A percentile compares a stretch with the other conserved stretches of the same genome.
Conservation (phyloP, 2,329 filamentous ascomycete species). For the Monosporascus cannonballus region DNA sequence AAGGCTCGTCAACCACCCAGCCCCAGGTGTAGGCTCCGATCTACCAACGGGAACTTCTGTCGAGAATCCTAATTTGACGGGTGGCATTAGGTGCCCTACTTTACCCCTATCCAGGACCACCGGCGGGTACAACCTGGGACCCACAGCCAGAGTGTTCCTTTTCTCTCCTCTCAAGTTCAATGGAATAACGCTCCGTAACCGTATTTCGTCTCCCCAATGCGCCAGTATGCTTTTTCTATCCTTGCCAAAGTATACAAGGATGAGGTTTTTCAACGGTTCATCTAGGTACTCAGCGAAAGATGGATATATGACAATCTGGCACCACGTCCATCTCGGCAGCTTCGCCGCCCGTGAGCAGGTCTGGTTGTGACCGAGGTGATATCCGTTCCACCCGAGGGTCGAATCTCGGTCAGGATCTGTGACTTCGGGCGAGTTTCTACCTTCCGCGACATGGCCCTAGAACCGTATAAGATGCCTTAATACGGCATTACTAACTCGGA, state of each 20-base stretch:
- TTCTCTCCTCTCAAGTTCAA: slow-evolving; percentile 40
- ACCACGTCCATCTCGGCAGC: slow-evolving; percentile 34
- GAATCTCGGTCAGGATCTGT: slow-evolving; percentile 28
- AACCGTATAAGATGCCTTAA: too few relatives aligned
- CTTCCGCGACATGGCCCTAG: not conserved
- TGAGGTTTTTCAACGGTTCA: not conserved
- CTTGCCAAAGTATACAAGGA: not conserved
- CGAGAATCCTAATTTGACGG: not conserved
- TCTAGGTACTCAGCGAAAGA: slow-evolving; percentile 31
- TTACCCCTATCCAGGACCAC: slow-evolving; percentile 15
- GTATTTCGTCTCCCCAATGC: slow-evolving; percentile 42
- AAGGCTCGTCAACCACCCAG: slow-evolving; percentile 14
- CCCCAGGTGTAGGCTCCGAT: slow-evolving; percentile 10
- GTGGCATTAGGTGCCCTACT: slow-evolving; percentile 10
- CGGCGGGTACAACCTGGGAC: slow-evolving; percentile 11
- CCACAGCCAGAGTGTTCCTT: slow-evolving; percentile 18
- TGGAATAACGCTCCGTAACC: slow-evolving; percentile 37
- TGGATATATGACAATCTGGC: slow-evolving; percentile 37
- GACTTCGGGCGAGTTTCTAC: slow-evolving; percentile 16
- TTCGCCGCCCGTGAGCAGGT: slow-evolving; percentile 27
- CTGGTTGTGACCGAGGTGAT: slow-evolving; percentile 26
- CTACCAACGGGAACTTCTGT: not conserved
- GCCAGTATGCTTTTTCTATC: slow-evolving; percentile 23
- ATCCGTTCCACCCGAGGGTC: slow-evolving; percentile 24
- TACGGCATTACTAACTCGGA: not conserved